phyloP scores from a whole-genome alignment of 1,284 basidiomycete genomes.

The Garcileccinum viscosum region DNA sequence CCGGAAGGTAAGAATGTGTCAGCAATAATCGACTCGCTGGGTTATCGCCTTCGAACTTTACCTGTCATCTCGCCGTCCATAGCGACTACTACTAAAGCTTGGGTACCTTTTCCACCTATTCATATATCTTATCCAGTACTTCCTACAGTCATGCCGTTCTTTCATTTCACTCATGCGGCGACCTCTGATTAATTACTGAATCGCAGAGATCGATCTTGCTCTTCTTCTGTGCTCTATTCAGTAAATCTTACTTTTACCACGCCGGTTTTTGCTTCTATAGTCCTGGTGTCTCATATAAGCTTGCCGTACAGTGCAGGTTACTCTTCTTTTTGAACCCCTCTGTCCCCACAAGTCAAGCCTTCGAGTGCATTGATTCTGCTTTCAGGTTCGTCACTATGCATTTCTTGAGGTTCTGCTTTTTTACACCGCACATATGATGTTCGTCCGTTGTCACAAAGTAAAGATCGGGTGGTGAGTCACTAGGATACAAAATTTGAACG shows the following conservation, averaged over 20 bases:
- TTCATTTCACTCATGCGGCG: background rate
- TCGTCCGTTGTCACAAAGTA: no score
- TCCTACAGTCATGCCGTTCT: background rate
- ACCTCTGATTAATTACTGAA: background rate
- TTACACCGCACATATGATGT: background rate
- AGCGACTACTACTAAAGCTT: no score
- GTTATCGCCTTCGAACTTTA: no score
- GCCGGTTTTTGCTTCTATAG: background rate
- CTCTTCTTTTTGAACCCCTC: background rate
- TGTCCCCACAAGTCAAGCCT: background rate
- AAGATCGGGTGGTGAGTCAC: no score
- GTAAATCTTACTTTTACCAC: background rate
- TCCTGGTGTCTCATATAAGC: no score
- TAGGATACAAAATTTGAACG: no score
- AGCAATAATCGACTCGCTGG: background rate
- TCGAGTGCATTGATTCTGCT: background rate
- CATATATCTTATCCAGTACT: background rate
- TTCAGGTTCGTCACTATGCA: background rate
- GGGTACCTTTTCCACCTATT: no score
- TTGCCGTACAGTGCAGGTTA: background rate
- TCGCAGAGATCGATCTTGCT: background rate
- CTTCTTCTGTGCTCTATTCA: background rate
- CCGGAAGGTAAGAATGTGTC: background rate
- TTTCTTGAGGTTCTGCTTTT: background rate
- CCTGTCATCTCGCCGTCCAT: no score